Percentiles rank a stretch among this genome's conserved stretches.
phyloP scores from a whole-genome alignment of 805 yeast genomes.

The Torulaspora gathmanii region DNA sequence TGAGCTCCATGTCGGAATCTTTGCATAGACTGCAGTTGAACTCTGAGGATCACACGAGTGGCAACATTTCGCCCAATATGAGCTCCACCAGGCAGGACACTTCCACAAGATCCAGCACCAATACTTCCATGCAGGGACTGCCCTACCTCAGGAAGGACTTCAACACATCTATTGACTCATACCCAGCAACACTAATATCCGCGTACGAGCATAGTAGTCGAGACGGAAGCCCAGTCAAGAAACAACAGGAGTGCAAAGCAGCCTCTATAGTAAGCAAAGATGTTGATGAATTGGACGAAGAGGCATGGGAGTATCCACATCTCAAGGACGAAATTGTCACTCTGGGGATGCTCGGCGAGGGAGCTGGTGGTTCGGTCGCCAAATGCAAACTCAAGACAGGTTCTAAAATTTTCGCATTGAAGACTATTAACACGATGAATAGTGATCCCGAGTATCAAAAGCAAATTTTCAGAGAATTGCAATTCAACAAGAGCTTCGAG shows the following conservation, averaged over 20 bases:
- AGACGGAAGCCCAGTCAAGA: conserved; percentile 14
- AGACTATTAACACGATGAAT: conserved; percentile 43
- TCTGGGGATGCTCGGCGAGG: conserved; percentile 79
- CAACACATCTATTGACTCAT: conserved; percentile 24
- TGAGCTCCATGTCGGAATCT: conserved; percentile 7
- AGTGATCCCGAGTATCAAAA: conserved; percentile 78
- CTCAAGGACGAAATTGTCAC: conserved; percentile 59
- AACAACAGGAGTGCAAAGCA: neutral
- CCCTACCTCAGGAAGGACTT: conserved; percentile 15
- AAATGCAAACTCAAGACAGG: conserved; percentile 65
- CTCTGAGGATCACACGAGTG: conserved; percentile 4
- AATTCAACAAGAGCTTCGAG: conserved; percentile 76
- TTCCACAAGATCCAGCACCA: conserved; percentile 1
- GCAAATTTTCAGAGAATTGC: conserved; percentile 86
- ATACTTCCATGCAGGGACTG: neutral
- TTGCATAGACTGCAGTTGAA: conserved; percentile 11
- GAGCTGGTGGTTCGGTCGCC: conserved; percentile 86
- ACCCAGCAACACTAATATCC: conserved; percentile 24
- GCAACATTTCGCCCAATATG: neutral
- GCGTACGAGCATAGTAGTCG: conserved; percentile 22
- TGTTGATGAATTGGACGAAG: conserved; percentile 58
- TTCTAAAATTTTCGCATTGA: conserved; percentile 73
- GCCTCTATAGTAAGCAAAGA: conserved; percentile 29
- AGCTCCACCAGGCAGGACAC: neutral
- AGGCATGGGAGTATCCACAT: conserved; percentile 61